Evolutionary conservation across 2,329 filamentous ascomycete genomes (phyloP).

Genomic region (Talaromyces rugulosus): DNA sequence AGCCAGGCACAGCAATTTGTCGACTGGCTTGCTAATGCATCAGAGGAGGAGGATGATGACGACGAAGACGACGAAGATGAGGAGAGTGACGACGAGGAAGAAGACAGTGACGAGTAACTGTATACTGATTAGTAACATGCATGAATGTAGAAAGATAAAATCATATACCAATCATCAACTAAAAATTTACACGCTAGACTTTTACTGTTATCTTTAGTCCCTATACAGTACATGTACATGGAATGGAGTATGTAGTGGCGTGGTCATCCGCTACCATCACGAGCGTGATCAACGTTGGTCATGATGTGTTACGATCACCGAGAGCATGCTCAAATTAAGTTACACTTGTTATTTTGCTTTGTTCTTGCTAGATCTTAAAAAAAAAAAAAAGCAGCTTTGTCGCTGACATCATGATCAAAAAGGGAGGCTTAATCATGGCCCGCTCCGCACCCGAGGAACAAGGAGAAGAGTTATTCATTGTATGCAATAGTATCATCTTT

Average conservation of each 20-base stretch:
- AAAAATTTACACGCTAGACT: too few relatives aligned
- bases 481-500: background rate
- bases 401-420: background rate
- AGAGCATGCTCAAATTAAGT: background rate
- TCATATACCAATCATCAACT: too few relatives aligned
- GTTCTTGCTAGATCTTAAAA: background rate
- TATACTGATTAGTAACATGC: background rate
- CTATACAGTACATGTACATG: too few relatives aligned
- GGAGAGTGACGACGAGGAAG: constrained; percentile 15
- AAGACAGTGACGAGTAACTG: background rate
- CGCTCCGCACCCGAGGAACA: background rate
- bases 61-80: constrained; percentile 56
- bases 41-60: constrained; percentile 66
- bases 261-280: background rate
- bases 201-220: too few relatives aligned
- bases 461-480: background rate
- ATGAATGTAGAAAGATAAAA: background rate
- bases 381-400: background rate
- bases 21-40: constrained; percentile 76
- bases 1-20: constrained; percentile 73
- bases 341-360: background rate
- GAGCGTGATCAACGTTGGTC: background rate
- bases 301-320: background rate
- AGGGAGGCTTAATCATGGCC: background rate
- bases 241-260: background rate